Conservation (phyloP, 192 early-diverging fungal species). For the Coemansia aciculifera region DNA sequence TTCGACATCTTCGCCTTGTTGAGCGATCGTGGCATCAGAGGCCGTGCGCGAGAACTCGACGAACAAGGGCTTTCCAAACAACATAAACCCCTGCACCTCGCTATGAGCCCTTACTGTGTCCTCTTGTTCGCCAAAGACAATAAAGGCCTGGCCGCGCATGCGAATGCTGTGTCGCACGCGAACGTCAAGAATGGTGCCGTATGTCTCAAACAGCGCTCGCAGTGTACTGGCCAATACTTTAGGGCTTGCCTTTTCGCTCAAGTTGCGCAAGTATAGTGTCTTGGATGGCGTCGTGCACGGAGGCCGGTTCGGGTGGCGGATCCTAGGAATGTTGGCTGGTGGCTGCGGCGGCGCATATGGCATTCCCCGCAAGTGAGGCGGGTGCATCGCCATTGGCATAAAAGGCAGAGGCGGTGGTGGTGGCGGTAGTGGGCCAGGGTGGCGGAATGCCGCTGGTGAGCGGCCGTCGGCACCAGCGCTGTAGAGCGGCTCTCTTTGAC, state of each 20-base stretch:
- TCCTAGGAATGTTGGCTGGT: constrained; percentile 22
- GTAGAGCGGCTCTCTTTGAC: neutral
- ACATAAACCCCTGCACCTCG: constrained; percentile 80
- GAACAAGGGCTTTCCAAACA: constrained; percentile 81
- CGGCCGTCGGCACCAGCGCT: neutral
- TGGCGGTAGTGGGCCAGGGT: neutral
- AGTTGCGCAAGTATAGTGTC: constrained; percentile 80
- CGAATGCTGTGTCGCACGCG: constrained; percentile 75
- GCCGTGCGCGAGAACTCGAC: constrained; percentile 44
- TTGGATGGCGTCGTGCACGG: constrained; percentile 63
- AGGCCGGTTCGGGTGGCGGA: constrained; percentile 59
- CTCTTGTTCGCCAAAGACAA: constrained; percentile 75
- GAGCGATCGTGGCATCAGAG: constrained; percentile 50
- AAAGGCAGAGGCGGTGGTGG: constrained; percentile 13
- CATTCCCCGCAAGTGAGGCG: constrained; percentile 3
- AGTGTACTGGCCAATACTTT: constrained; percentile 73
- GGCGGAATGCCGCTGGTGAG: neutral
- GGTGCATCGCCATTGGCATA: constrained; percentile 13
- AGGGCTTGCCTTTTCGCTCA: constrained; percentile 74
- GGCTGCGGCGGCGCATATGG: constrained; percentile 8
- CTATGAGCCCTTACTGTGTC: constrained; percentile 73
- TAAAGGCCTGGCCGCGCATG: constrained; percentile 94
- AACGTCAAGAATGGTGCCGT: constrained; percentile 83
- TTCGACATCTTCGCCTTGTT: constrained; percentile 61
- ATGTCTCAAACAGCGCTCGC: constrained; percentile 76